Percentiles rank a stretch among this genome's conserved stretches.
These are phyloP conservation scores for Nothophoma quercina DNA, from an alignment of 2,329 filamentous ascomycete genomes.

Conservation along the genomic window DNA sequence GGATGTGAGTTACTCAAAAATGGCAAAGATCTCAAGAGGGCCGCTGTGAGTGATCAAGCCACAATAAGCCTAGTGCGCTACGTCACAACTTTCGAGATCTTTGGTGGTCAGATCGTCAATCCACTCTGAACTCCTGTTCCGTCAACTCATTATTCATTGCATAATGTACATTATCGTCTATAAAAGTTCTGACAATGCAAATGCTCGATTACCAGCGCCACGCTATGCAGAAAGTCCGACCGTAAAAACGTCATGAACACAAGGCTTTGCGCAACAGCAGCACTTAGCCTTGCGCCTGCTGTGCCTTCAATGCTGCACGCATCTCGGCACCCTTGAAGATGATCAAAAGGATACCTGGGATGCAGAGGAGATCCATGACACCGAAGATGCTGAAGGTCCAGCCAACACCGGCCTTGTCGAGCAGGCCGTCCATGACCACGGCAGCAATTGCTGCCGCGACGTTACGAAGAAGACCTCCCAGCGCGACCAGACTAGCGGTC, in stretches of 20 bases:
- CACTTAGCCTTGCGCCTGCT: slow-evolving; percentile 20
- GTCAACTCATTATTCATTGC: neutral
- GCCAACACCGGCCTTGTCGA: slow-evolving; percentile 48
- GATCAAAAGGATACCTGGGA: slow-evolving; percentile 33
- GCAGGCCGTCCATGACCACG: slow-evolving; percentile 45
- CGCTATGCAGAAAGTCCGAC: slow-evolving; percentile 11
- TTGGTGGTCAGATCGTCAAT: no score
- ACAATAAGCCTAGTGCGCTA: no score
- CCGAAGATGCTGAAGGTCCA: slow-evolving; percentile 54
- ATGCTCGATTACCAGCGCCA: neutral
- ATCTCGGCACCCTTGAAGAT: slow-evolving; percentile 31
- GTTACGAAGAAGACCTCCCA: slow-evolving; percentile 53
- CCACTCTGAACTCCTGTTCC: no score
- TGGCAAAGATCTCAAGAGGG: no score
- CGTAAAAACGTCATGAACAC: neutral
- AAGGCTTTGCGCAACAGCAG: neutral
- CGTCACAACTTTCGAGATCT: neutral
- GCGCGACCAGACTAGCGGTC: slow-evolving; percentile 52
- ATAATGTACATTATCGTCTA: neutral
- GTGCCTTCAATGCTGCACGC: slow-evolving; percentile 28
- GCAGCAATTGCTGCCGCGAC: slow-evolving; percentile 51
- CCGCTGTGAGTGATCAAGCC: no score
- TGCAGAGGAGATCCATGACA: slow-evolving; percentile 41
- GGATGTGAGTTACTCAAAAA: no score
- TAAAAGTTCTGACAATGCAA: neutral